Conservation (phyloP, 1,284 basidiomycete genomes). For the Calocybe gambosa region DNA sequence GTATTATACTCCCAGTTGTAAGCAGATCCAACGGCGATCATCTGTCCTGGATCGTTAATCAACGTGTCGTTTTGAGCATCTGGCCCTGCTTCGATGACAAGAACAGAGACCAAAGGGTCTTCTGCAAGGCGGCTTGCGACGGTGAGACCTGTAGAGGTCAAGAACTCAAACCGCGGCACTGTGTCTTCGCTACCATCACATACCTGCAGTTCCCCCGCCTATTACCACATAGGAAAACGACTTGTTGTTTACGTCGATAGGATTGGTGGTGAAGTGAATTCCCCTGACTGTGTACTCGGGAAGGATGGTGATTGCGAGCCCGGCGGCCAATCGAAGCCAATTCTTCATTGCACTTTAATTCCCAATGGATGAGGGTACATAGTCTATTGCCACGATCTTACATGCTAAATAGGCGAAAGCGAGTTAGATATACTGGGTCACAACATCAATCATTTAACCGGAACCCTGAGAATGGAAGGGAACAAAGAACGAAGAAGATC, state of each 20-base stretch:
- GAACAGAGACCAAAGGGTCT: constrained; percentile 13
- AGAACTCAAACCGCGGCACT: neutral
- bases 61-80: constrained; percentile 13
- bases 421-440: too few relatives aligned
- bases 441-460: too few relatives aligned
- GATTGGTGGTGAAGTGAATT: constrained; percentile 8
- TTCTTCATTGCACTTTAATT: neutral
- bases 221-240: constrained; percentile 15
- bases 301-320: neutral
- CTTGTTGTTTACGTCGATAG: constrained; percentile 7
- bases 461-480: too few relatives aligned
- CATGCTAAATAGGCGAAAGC: too few relatives aligned
- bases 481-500: too few relatives aligned
- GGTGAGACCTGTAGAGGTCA: constrained; percentile 14
- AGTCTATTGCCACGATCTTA: too few relatives aligned
- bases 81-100: constrained; percentile 24
- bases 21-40: neutral
- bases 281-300: constrained; percentile 1
- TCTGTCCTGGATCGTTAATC: constrained; percentile 14
- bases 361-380: too few relatives aligned
- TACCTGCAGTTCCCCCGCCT: constrained; percentile 17
- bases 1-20: constrained; percentile 15
- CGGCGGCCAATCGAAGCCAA: constrained; percentile 1
- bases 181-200: neutral
- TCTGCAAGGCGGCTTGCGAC: constrained; percentile 24